Conservation (phyloP, 73 alveolate genomes). For the Paraurostyla sp. region DNA sequence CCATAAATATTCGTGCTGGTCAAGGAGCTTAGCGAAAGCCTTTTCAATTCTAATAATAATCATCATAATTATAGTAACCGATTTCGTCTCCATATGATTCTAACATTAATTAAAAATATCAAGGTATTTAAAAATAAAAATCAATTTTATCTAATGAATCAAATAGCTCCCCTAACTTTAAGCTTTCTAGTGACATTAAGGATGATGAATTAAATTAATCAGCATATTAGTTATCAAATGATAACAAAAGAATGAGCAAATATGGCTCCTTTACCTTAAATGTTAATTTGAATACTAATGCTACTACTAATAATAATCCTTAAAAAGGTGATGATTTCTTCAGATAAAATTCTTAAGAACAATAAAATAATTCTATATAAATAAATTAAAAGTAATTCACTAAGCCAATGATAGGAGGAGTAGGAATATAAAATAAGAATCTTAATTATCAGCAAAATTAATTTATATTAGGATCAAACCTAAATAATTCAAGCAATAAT, state of each 20-base stretch:
- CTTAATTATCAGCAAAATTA: background rate
- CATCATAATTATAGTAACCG: background rate
- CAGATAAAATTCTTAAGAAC: background rate
- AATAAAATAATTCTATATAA: background rate
- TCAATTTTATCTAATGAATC: background rate
- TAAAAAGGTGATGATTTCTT: background rate
- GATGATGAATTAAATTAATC: background rate
- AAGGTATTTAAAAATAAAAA: background rate
- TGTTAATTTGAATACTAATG: background rate
- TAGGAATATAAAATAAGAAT: background rate
- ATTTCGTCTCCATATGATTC: background rate
- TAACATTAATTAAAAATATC: background rate
- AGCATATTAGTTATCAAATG: background rate
- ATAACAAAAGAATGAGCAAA: slow-evolving; percentile 23
- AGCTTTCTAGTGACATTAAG: background rate
- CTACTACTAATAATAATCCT: background rate
- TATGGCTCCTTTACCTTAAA: slow-evolving; percentile 29
- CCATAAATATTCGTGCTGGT: background rate
- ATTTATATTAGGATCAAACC: too few relatives aligned
- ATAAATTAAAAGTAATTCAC: background rate
- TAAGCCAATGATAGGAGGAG: background rate
- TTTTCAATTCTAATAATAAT: background rate
- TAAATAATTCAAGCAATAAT: background rate
- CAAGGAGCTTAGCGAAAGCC: slow-evolving; percentile 4
- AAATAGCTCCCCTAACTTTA: background rate